Evolutionary conservation across 169 alveolate genomes (phyloP).

Genomic region (Miamiensis avidus): DNA sequence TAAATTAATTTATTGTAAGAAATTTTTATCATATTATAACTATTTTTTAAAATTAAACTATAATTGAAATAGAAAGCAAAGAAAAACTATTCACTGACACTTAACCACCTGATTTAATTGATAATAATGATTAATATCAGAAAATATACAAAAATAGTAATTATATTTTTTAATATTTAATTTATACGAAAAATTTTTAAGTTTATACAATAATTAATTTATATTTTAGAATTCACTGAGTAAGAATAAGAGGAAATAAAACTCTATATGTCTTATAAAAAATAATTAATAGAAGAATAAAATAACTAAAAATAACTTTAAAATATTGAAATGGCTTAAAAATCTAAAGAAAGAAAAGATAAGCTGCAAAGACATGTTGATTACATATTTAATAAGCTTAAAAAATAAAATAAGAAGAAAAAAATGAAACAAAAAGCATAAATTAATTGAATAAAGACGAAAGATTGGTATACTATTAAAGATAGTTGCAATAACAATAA

Average conservation of each 20-base stretch:
- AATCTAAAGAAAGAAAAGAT: not conserved
- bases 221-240: not conserved
- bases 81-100: not conserved
- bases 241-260: not conserved
- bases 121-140: not conserved
- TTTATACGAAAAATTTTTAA: too few species aligned
- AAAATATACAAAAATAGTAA: too few species aligned
- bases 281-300: not conserved
- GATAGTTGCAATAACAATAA: not conserved
- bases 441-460: too few species aligned
- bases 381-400: too few species aligned
- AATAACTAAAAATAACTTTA: too few species aligned
- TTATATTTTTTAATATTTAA: too few species aligned
- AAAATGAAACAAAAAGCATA: not conserved
- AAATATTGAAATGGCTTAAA: not conserved
- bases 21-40: not conserved
- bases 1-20: not conserved
- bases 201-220: too few species aligned
- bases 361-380: not conserved
- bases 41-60: too few species aligned
- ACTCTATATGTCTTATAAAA: not conserved
- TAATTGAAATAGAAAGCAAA: not conserved
- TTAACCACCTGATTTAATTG: not conserved
- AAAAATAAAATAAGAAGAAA: not conserved
- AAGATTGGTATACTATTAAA: not conserved